A percentile compares a stretch with the other conserved stretches of the same genome.
Conservation (phyloP, 2,329 filamentous ascomycete genomes). For the Alternaria sp. region DNA sequence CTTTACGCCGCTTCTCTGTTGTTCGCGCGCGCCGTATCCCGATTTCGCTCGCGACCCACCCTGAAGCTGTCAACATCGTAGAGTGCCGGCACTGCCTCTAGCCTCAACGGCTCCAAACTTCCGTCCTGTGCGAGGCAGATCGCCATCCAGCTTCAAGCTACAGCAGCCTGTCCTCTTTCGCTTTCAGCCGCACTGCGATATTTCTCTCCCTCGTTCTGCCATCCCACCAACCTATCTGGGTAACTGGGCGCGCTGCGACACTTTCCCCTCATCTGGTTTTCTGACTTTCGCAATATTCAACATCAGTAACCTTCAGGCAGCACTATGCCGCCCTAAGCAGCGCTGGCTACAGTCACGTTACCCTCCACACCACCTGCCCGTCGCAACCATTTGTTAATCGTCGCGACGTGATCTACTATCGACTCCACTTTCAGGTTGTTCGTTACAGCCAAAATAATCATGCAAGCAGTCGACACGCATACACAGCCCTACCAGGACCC, state of each 20-base stretch:
- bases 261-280: conserved; percentile 17
- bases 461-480: conserved; percentile 42
- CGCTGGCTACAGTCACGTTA: conserved; percentile 39
- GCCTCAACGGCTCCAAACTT: conserved; percentile 33
- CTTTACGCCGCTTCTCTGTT: conserved; percentile 23
- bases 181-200: conserved; percentile 30
- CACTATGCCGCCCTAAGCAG: conserved; percentile 43
- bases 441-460: conserved; percentile 22
- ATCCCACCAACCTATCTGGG: conserved; percentile 19
- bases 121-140: conserved; percentile 43
- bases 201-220: conserved; percentile 25
- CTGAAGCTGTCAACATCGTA: conserved; percentile 33
- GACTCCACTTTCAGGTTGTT: conserved; percentile 30
- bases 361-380: conserved; percentile 19
- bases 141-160: conserved; percentile 32
- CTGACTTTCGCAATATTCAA: conserved; percentile 23
- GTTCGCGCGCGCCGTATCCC: conserved; percentile 32
- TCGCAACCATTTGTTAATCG: conserved; percentile 14
- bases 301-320: conserved; percentile 33
- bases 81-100: conserved; percentile 42
- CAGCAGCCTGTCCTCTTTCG: conserved; percentile 35
- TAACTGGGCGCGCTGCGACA: conserved; percentile 21
- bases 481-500: conserved; percentile 44
- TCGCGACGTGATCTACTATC: conserved; percentile 13
- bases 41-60: conserved; percentile 27